A percentile compares a stretch with the other conserved stretches of the same genome.
phyloP scores from a whole-genome alignment of 2,329 filamentous ascomycete species.

The Graphilbum fragrans region DNA sequence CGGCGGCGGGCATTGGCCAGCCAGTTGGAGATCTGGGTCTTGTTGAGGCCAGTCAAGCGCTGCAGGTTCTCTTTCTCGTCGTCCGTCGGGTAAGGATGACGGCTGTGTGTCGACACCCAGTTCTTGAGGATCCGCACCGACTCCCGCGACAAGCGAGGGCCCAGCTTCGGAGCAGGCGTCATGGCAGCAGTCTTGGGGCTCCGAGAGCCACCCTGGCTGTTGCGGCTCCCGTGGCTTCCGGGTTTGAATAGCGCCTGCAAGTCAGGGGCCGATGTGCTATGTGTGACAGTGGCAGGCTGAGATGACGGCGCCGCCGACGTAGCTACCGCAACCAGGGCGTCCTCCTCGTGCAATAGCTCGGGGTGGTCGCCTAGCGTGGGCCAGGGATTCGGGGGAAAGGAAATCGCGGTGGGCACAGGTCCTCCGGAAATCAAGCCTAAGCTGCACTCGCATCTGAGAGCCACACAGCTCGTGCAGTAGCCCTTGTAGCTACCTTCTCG shows the following conservation, averaged over 20 bases:
- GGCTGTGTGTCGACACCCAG: conserved; percentile 69
- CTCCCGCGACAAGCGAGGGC: conserved; percentile 66
- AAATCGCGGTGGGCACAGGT: conserved; percentile 20
- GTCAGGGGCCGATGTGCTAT: conserved; percentile 3
- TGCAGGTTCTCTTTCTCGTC: conserved; percentile 75
- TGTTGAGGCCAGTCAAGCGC: conserved; percentile 65
- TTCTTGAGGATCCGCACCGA: conserved; percentile 71
- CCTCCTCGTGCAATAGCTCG: conserved; percentile 25
- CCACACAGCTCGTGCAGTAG: conserved; percentile 51
- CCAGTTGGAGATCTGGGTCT: conserved; percentile 84
- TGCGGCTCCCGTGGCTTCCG: not conserved
- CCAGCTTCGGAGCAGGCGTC: conserved; percentile 42
- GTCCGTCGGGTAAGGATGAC: conserved; percentile 80
- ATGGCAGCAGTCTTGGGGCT: conserved; percentile 12
- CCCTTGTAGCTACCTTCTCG: conserved; percentile 46
- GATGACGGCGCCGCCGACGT: not conserved
- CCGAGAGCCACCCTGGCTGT: conserved; percentile 11
- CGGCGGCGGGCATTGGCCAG: conserved; percentile 78
- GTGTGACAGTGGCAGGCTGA: not conserved
- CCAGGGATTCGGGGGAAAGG: conserved; percentile 33
- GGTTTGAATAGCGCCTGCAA: not conserved
- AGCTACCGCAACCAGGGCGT: conserved; percentile 5
- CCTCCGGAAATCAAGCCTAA: conserved; percentile 27
- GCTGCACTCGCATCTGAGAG: conserved; percentile 45
- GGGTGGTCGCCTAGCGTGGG: conserved; percentile 30